Base-by-base conservation (phyloP, 2,329 filamentous ascomycete species). In the Apiospora sp. region DNA sequence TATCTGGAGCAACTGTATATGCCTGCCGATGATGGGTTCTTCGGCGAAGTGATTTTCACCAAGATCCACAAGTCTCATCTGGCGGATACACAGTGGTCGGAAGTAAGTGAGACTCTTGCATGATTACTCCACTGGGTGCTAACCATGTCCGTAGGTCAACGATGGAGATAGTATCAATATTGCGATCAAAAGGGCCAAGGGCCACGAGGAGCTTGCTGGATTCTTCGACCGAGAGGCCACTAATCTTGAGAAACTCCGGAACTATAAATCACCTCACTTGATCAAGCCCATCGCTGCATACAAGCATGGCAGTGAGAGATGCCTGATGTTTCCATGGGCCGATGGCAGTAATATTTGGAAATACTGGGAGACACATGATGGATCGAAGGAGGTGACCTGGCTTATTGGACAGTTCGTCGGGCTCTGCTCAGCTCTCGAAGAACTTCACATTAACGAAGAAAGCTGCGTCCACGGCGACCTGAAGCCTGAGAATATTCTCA, bases 291-390 rank as follows among this genome's bases (percentile, higher is more conserved):
- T 74, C 19, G 68, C 72, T 10, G 71, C 71, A 22, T 74, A 71
- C 54, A 19, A 67, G n/a, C 41, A 24, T 51, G 72, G 61, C 0
- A 34, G 16, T 8, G 71, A 69, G 14, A n/a, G 71, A 54, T 74
- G 68, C 37, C 22, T 74, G 4, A 27, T 72, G 41, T 74, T 74
- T 43, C 72, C 71, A 10, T 74, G 72, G 72, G 72, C 72, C 14
- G 69, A 73, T 24, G 71, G 72, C 14, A 71, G 72, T 19, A 71
- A 73, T n/a, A 64, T 73, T n/a, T 16, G 19, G 19, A 27, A 51
- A 3, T 58, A 71, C 19, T 73, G 72, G 72, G 12, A 68, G 43
- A 51, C 7, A 12, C 24, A 8, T 51, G 37, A 22, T 61, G 46
- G 41, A n/a, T 4, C 43, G 61, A 19, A 46, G 4, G 48, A 46